Evolutionary conservation across 352 stramenopile genomes (phyloP), one percentile per base, ranked within the genome.

Genomic region (Phytophthora aleatoria): DNA sequence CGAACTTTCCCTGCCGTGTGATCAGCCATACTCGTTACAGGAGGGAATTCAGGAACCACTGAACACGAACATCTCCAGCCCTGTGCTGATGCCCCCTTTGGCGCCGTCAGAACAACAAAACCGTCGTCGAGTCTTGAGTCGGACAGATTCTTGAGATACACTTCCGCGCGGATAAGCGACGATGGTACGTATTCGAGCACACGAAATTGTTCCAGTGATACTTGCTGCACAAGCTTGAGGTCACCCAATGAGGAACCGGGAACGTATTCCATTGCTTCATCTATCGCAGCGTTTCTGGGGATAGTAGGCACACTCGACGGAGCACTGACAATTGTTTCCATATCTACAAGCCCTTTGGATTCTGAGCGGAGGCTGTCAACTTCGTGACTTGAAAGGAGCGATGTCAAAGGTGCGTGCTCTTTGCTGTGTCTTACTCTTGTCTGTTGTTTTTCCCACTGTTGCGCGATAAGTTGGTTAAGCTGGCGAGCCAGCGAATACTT

Each of bases 381-480:
- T 53, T 67, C 31, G 58, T 45, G 28, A 44, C 9, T 56, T 43
- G 44, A 50, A 45, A 47, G 0, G 11, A 57, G 43, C 31, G 50
- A 8, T 24, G 24, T 33, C 16, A 61, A 36, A 1, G 43, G 1
- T 38, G 45, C 45, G 9, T 60, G 42, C 5, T 71, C 36, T 7
- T 50, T 57, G 12, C 38, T 60, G 9, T 42, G 16, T 39, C 6
- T 39, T 55, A 15, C 16, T 10, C 15, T 33, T 26, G 48, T 20
- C 27, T 62, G 57, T 1, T 57, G 38, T 16, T 50, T 50, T 56
- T 67, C 53, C 63, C 68, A 82, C 24, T 73, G 55, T 41, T 47
- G 57, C 5, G 64, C 31, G 2, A 87, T 69, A 20, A 89, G 57
- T 3, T 68, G 51, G 33, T 85, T 75, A 10, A 90, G 57, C 1